Conservation (phyloP, 108 stramenopile species). For the Mayamaea pseudoterrestris region DNA sequence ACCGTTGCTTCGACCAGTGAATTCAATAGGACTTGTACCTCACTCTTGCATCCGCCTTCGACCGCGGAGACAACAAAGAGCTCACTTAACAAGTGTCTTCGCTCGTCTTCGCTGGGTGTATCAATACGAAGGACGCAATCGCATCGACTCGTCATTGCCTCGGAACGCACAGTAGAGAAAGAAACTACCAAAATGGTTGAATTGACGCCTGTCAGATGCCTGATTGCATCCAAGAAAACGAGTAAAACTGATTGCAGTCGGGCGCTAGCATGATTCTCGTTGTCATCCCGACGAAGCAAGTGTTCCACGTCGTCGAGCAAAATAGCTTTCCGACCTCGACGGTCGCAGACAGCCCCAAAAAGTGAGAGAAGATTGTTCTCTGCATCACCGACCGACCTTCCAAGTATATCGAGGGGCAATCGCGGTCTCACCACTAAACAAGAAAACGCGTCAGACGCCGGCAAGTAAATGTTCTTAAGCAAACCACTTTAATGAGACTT, state of each 20-base stretch:
- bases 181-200: conserved; percentile 29
- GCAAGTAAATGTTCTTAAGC: not conserved
- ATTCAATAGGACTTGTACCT: conserved; percentile 10
- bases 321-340: not conserved
- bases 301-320: conserved; percentile 64
- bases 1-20: conserved; percentile 29
- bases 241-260: too few relatives aligned
- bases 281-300: conserved; percentile 12
- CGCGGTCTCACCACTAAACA: conserved; percentile 37
- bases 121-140: conserved; percentile 26
- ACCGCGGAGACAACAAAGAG: not conserved
- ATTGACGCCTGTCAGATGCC: not conserved
- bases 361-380: conserved; percentile 55
- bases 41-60: not conserved
- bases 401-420: conserved; percentile 35
- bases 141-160: conserved; percentile 32
- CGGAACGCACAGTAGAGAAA: conserved; percentile 26
- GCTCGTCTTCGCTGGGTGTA: conserved; percentile 30
- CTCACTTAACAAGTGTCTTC: conserved; percentile 25
- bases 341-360: conserved; percentile 11
- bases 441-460: not conserved
- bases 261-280: conserved; percentile 19
- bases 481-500: conserved; percentile 1
- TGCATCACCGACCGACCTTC: conserved; percentile 38
- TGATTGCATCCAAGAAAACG: conserved; percentile 22